These are phyloP conservation scores for Rhizopus sp. DNA, from an alignment of 371 early-diverging fungal species.

Conservation along the genomic window DNA sequence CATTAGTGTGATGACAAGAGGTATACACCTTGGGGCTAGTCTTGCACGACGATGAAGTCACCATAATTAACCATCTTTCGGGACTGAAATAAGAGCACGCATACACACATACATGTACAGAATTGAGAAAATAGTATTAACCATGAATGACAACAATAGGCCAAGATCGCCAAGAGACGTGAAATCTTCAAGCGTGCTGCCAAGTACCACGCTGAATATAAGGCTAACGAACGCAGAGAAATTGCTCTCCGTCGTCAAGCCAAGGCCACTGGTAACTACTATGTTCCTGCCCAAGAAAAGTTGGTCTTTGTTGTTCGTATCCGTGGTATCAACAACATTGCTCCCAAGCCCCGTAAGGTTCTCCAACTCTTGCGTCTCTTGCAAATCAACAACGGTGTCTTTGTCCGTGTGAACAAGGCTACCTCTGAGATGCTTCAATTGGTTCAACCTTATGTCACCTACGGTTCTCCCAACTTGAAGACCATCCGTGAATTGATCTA, in stretches of 20 bases:
- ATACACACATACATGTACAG: not conserved
- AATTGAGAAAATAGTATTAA: too few species aligned
- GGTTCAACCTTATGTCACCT: constrained; percentile 95
- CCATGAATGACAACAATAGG: too few species aligned
- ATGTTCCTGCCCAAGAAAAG: constrained; percentile 91
- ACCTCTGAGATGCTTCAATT: constrained; percentile 96
- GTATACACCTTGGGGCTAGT: constrained; percentile 25
- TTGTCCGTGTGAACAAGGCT: constrained; percentile 96
- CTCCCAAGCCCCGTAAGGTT: constrained; percentile 99
- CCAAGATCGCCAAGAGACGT: constrained; percentile 76
- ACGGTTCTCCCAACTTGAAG: constrained; percentile 96
- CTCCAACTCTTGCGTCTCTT: constrained; percentile 96
- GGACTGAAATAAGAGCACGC: constrained; percentile 56
- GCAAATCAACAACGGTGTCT: constrained; percentile 98
- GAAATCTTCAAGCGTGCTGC: constrained; percentile 97
- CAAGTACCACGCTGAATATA: constrained; percentile 93
- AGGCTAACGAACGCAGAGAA: constrained; percentile 78
- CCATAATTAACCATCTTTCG: constrained; percentile 65
- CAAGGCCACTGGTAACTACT: constrained; percentile 84
- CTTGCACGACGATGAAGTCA: constrained; percentile 43
- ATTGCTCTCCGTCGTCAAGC: constrained; percentile 88
- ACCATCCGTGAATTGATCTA: constrained; percentile 97
- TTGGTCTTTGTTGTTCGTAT: too few species aligned
- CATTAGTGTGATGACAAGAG: constrained; percentile 5
- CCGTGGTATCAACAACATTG: constrained; percentile 94